phyloP scores from a whole-genome alignment of 139 green algal species.

The Ettlia oleoabundans region DNA sequence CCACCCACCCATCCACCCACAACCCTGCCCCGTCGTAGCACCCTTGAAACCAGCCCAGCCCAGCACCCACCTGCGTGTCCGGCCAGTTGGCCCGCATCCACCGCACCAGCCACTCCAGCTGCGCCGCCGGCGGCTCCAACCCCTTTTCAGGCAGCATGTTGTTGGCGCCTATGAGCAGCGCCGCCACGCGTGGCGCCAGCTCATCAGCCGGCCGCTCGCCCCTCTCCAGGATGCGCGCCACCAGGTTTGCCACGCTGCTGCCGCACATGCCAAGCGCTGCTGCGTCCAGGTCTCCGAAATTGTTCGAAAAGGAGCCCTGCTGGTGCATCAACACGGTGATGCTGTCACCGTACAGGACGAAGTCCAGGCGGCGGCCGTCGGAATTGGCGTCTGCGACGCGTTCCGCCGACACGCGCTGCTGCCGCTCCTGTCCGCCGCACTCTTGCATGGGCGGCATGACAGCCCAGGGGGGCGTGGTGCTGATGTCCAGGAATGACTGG shows the following conservation, averaged over 20 bases:
- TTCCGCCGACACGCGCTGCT: not conserved
- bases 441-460: not conserved
- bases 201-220: not conserved
- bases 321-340: not conserved
- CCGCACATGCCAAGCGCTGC: not conserved
- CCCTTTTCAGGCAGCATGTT: constrained; percentile 1
- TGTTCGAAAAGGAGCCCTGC: not conserved
- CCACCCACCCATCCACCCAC: not conserved
- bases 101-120: not conserved
- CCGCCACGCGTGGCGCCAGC: not conserved
- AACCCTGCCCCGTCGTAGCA: not conserved
- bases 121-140: not conserved
- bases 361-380: not conserved
- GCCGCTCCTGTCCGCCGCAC: not conserved
- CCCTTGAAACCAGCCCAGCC: not conserved
- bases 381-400: not conserved
- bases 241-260: not conserved
- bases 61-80: not conserved
- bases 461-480: not conserved
- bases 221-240: not conserved
- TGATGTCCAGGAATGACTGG: not conserved
- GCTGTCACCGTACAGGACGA: not conserved
- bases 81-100: not conserved
- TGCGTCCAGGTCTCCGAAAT: not conserved
- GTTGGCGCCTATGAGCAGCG: not conserved